Base-by-base conservation (phyloP, 2,329 filamentous ascomycete species). In the Beauveria pseudobassiana region DNA sequence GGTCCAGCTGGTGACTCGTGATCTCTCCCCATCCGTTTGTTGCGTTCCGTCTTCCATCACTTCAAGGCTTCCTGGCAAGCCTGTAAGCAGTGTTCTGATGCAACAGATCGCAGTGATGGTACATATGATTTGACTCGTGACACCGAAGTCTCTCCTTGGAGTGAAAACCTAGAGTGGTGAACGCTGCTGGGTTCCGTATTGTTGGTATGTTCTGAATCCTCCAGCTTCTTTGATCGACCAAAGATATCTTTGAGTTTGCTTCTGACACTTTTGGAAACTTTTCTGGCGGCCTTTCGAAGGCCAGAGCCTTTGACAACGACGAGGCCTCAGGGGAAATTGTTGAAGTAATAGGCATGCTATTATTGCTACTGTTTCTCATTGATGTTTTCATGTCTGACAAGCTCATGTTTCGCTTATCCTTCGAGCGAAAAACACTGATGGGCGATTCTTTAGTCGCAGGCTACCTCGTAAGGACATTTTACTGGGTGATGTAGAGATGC, bases 1-100 rank as follows among this genome's bases (percentile, higher is more conserved):
- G 5, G 82, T 82, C 88, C 88, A 91, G 70, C 88, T 91, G 2
- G 87, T 90, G 56, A 90, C 83, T 24, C 87, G 76, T n/a, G 86
- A 88, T 65, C 77, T 82, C 22, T 84, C 80, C 45, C 83, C 80
- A 16, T 72, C 76, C 1, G 67, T 68, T 56, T 73, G 73, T 46
- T 70, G 72, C 42, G 71, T 72, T 6, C 77, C 75, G 59, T 74
- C 78, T 24, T 65, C 66, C 2, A 81, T 65, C 63, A 79, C 85
- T 63, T 81, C 81, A 5, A 85, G 66, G 64, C 84, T 86, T 1
- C 82, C 65, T 80, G 76, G 42, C 80, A 78, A 8, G 83, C 85
- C 56, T 73, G 76, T 50, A 82, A 69, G 61, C 78, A 75, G 52
- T 81, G 77, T 42, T 72, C 74, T 0, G 77, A 78, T 3, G 77